Conservation (phyloP, 805 yeast genomes). For the Wickerhamiella siamensis region DNA sequence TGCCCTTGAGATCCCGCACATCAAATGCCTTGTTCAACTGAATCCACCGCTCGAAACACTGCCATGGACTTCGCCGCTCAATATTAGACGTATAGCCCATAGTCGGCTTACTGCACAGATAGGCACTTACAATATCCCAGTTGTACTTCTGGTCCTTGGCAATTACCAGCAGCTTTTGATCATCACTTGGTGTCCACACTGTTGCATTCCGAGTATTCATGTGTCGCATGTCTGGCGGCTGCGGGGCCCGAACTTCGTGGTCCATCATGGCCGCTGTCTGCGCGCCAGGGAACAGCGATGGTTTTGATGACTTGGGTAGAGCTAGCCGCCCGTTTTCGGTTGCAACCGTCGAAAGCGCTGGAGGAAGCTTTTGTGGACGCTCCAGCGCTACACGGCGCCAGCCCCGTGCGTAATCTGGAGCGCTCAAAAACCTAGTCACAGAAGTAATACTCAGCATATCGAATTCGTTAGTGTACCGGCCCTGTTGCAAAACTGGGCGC, state of each 20-base stretch:
- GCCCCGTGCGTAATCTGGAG: slow-evolving; percentile 17
- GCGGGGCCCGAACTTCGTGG: slow-evolving; percentile 58
- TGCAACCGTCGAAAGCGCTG: background rate
- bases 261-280: background rate
- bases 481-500: slow-evolving; percentile 5
- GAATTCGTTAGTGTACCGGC: slow-evolving; percentile 15
- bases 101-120: slow-evolving; percentile 51
- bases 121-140: slow-evolving; percentile 84
- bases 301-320: background rate
- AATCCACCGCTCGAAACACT: slow-evolving; percentile 90
- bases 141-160: slow-evolving; percentile 81
- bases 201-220: slow-evolving; percentile 80
- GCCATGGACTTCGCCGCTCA: slow-evolving; percentile 97
- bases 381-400: slow-evolving; percentile 25
- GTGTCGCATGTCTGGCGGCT: slow-evolving; percentile 73
- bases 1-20: slow-evolving; percentile 74
- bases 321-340: background rate
- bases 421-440: slow-evolving; percentile 21
- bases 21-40: slow-evolving; percentile 85
- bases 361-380: slow-evolving; percentile 6
- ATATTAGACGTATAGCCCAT: slow-evolving; percentile 69
- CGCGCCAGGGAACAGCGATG: background rate
- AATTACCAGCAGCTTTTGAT: slow-evolving; percentile 58
- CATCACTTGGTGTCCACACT: slow-evolving; percentile 93
- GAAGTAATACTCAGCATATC: slow-evolving; percentile 19